A percentile compares a stretch with the other conserved stretches of the same genome.
phyloP scores from a whole-genome alignment of 2,329 filamentous ascomycete genomes.

The Fusarium avenaceum region DNA sequence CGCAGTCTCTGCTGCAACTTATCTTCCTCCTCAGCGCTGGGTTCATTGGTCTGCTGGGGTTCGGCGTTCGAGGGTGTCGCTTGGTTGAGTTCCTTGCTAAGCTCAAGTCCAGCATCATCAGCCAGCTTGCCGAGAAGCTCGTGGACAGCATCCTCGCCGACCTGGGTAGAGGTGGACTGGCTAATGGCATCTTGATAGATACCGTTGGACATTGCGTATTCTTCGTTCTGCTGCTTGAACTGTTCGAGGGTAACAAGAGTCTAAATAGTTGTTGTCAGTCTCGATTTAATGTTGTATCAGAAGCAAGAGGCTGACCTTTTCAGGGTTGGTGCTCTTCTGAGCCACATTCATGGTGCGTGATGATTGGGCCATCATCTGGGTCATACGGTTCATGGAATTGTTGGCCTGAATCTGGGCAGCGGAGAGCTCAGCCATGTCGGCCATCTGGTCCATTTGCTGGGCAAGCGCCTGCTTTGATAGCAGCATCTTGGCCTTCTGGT shows the following conservation, averaged over 20 bases:
- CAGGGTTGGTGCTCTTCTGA: slow-evolving; percentile 70
- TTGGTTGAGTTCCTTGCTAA: slow-evolving; percentile 78
- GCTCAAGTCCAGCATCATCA: slow-evolving; percentile 87
- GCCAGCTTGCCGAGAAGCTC: slow-evolving; percentile 86
- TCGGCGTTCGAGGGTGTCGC: slow-evolving; percentile 70
- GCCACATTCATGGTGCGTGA: slow-evolving; percentile 70
- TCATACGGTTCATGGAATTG: slow-evolving; percentile 75
- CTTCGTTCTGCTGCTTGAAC: slow-evolving; percentile 73
- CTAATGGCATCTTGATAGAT: slow-evolving; percentile 90
- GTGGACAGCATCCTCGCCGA: slow-evolving; percentile 88
- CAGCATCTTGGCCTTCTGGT: slow-evolving; percentile 73
- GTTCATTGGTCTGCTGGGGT: slow-evolving; percentile 72
- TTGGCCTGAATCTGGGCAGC: slow-evolving; percentile 74
- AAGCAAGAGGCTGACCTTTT: slow-evolving; percentile 58
- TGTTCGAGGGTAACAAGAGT: slow-evolving; percentile 72
- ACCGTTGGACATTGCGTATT: slow-evolving; percentile 74
- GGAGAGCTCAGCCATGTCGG: slow-evolving; percentile 73
- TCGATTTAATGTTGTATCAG: background rate
- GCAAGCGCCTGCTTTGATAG: slow-evolving; percentile 73
- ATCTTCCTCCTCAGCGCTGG: slow-evolving; percentile 83
- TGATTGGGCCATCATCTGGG: slow-evolving; percentile 72
- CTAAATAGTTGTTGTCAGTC: slow-evolving; percentile 51
- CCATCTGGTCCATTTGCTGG: slow-evolving; percentile 74
- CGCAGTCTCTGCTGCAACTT: slow-evolving; percentile 74
- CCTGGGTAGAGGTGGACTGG: slow-evolving; percentile 78